Percentiles rank a stretch among this genome's conserved stretches.
Evolutionary conservation across 345 rosid genomes (phyloP).

Genomic region (Dipteronia dyeriana): DNA sequence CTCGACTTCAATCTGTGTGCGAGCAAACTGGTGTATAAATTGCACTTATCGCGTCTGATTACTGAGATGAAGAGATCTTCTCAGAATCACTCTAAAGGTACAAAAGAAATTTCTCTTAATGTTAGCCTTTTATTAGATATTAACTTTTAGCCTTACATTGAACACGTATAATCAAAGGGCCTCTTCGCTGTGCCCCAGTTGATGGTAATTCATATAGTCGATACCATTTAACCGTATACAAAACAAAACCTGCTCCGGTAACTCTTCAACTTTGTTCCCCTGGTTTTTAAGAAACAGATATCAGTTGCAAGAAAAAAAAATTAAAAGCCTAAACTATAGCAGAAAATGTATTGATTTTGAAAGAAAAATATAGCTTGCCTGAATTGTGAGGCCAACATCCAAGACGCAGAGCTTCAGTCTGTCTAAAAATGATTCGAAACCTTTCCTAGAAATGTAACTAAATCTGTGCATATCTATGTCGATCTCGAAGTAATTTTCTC

Average conservation of each 20-base stretch:
- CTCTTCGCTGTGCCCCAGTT: constrained; percentile 54
- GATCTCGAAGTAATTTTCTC: constrained; percentile 83
- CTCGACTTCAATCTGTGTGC: background rate
- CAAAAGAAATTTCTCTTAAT: constrained; percentile 8
- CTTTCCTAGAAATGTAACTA: constrained; percentile 88
- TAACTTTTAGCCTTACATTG: constrained; percentile 19
- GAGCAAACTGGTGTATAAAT: background rate
- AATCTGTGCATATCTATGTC: constrained; percentile 98
- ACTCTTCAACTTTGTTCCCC: constrained; percentile 89
- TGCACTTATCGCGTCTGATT: background rate
- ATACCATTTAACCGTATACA: constrained; percentile 75
- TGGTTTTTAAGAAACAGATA: constrained; percentile 34
- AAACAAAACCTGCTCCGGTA: constrained; percentile 90
- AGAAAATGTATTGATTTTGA: background rate
- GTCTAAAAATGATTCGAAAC: constrained; percentile 80
- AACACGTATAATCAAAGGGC: constrained; percentile 24
- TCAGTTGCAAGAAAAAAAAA: background rate
- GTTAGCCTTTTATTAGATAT: constrained; percentile 25
- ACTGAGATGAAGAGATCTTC: background rate
- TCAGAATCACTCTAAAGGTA: background rate
- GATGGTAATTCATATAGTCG: constrained; percentile 72
- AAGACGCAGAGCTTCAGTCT: constrained; percentile 71
- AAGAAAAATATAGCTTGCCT: constrained; percentile 41
- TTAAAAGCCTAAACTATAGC: background rate
- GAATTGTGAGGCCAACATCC: constrained; percentile 95